Evolutionary conservation across 1,284 basidiomycete genomes (phyloP), one percentile per base, ranked within the genome.

Genomic region (Malassezia yamatoensis): DNA sequence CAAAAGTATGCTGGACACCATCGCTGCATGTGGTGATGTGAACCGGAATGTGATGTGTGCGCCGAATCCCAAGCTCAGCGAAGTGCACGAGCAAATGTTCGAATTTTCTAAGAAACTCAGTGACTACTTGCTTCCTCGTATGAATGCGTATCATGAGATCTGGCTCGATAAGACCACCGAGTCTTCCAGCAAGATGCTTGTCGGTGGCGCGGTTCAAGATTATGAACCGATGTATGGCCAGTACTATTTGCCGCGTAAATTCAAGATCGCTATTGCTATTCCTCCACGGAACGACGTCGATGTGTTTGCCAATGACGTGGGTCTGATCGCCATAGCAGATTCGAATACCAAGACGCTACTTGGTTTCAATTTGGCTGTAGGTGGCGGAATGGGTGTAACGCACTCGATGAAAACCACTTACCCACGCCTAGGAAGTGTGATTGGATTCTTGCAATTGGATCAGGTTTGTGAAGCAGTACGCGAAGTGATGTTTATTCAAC

Each of bases 371-470:
- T 63, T 78, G 38, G 60, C 68, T 5, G 66, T 77, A 15, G 77
- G 93, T 66, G 93, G 93, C 72, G 94, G 93, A 56, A 99, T 99
- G 93, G 93, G 93, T 77, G 93, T 98, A 44, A 96, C 93, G 0
- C 91, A 98, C 75, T 90, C 88, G 50, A 94, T 90, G 81, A 98
- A 96, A 81, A 91, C 93, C 80, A 99, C 93, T 0, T 98, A 98
- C 77, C 94, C 94, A 43, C 85, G 94, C 60, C 77, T 86, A 40
- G 90, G 83, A 47, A 85, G 85, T 68, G 79, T 96, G 29, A 83
- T 99, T 63, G 94, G 93, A 52, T 99, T 96, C 80, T 89, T 90
- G 68, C 87, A 85, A 1, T 80, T 84, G 13, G 89, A 93, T 61
- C 85, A 98, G 75, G 90, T 87, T 49, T 81, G 82, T 68, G 80